Evolutionary conservation across 2,329 filamentous ascomycete genomes (phyloP), one percentile per base, ranked within the genome.

Genomic region (Ceratocystis cubensis): DNA sequence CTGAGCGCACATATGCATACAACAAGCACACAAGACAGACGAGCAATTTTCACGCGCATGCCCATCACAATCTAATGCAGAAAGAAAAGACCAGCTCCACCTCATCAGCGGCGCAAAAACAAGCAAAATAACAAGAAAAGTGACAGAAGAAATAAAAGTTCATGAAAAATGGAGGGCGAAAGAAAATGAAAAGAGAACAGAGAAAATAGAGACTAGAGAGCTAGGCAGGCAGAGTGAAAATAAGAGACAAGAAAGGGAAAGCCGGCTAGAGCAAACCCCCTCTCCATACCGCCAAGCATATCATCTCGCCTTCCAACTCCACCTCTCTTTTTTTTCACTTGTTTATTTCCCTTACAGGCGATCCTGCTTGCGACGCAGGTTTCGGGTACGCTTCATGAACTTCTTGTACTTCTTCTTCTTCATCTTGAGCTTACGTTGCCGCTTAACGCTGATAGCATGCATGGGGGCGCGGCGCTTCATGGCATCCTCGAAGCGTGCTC

Each of bases 351-450:
- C 69, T 77, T 79, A 84, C 70, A 83, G 79, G 73, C 86, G 83
- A 73, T 88, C 90, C 73, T 94, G 80, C 80, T 92, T 96, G 75
- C 91, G 86, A 75, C 93, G 87, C 80, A 91, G 77, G 75, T 90
- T 93, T 75, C 93, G 85, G 73, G 93, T 96, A 77, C 86, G 84
- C 82, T 88, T 89, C 89, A 96, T 91, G 71, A 97, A 81, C 85
- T 99, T 99, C 91, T 96, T 97, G 78, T 96, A 96, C 86, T 99
- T 99, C 84, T 97, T 93, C 85, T 97, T 99, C 89, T 99, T 99
- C 92, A 99, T 99, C 85, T 91, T 96, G 74, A 96, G 79, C 80
- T 94, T 95, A 74, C 91, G 82, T 78, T 96, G 91, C 76, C 94
- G 84, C 81, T 88, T 91, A 71, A 96, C 93, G 74, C 90, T 96